Evolutionary conservation across 495 filamentous ascomycete genomes (phyloP).

Genomic region (Aspergillus coremiiformis): DNA sequence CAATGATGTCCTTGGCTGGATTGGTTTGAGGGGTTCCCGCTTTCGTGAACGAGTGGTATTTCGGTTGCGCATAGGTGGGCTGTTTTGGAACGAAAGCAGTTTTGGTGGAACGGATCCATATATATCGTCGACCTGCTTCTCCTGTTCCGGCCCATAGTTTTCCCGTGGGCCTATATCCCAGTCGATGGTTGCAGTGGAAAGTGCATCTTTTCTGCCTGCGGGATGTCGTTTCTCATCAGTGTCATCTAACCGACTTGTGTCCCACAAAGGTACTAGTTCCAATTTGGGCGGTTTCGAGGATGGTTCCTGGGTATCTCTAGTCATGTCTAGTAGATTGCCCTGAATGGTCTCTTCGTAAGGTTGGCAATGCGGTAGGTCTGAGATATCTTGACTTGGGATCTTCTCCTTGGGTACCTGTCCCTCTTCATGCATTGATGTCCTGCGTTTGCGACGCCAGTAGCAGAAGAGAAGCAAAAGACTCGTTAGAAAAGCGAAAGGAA

Average conservation of each 20-base stretch:
- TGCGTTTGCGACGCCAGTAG: conserved; percentile 35
- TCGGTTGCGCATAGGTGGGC: conserved; percentile 26
- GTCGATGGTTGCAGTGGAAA: conserved; percentile 26
- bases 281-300: conserved; percentile 29
- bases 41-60: conserved; percentile 25
- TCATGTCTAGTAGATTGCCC: conserved; percentile 11
- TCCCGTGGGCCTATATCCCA: conserved; percentile 24
- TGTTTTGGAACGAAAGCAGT: conserved; percentile 27
- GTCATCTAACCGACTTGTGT: conserved; percentile 22
- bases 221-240: conserved; percentile 12
- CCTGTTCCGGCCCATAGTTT: conserved; percentile 20
- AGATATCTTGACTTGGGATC: conserved; percentile 14
- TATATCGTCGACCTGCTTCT: conserved; percentile 17
- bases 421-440: conserved; percentile 20
- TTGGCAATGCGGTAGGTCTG: conserved; percentile 26
- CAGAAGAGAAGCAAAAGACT: conserved; percentile 34
- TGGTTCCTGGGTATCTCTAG: conserved; percentile 7
- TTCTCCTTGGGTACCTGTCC: conserved; percentile 20
- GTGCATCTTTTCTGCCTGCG: conserved; percentile 19
- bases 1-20: conserved; percentile 34
- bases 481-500: conserved; percentile 31
- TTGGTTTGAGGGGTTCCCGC: conserved; percentile 33
- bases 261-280: conserved; percentile 34
- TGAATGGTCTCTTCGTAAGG: conserved; percentile 18
- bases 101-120: conserved; percentile 22